A percentile compares a stretch with the other conserved stretches of the same genome.
These are phyloP conservation scores for Tolypocladium cylindrosporum DNA, from an alignment of 2,329 filamentous ascomycete species.

Conservation along the genomic window DNA sequence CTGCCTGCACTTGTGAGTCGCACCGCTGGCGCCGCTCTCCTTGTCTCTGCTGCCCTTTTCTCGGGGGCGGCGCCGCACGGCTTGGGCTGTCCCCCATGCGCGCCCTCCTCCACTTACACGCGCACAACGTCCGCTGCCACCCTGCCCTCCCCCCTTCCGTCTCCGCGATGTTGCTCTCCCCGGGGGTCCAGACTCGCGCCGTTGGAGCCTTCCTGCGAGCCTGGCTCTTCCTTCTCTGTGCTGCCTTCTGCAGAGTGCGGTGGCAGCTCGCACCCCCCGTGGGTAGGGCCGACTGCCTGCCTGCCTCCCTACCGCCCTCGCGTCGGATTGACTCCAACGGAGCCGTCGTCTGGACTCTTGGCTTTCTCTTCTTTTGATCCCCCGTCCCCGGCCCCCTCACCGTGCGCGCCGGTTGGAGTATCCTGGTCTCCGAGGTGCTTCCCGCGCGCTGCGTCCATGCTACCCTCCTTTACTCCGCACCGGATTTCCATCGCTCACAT, in stretches of 20 bases:
- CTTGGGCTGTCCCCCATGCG: background rate
- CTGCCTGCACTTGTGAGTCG: background rate
- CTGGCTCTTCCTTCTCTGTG: background rate
- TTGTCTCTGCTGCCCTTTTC: background rate
- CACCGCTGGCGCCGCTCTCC: background rate
- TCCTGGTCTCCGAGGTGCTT: background rate
- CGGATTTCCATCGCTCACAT: background rate
- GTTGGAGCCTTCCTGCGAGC: background rate
- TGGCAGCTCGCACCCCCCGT: background rate
- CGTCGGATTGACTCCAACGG: background rate
- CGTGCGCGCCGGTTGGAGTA: background rate
- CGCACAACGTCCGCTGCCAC: background rate
- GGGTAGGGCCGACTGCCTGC: background rate
- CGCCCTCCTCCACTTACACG: background rate
- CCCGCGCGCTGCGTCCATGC: background rate
- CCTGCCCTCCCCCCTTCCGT: background rate
- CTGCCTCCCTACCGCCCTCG: background rate
- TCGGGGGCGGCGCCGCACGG: background rate
- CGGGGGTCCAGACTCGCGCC: background rate
- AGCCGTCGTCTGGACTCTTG: background rate
- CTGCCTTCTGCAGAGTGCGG: background rate
- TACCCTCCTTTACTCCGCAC: background rate
- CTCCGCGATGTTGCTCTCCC: background rate
- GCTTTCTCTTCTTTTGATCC: background rate
- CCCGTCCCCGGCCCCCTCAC: background rate